Base-by-base conservation (phyloP, 2,329 filamentous ascomycete genomes). In the Grosmannia clavigera region DNA sequence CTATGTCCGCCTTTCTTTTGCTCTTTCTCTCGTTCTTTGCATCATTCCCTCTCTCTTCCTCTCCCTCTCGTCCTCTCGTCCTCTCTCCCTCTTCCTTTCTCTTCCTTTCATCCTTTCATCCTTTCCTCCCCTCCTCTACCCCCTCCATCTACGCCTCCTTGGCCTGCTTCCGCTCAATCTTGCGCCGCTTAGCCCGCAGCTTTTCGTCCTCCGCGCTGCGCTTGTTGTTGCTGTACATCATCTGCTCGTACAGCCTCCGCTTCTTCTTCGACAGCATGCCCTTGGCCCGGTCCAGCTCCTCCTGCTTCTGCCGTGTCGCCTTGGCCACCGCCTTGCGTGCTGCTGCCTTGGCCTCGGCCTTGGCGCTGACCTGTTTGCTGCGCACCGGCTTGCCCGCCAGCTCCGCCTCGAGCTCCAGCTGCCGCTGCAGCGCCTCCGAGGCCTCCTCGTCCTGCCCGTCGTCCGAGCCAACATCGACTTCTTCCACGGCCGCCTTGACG, bases 211-310 rank as follows among this genome's bases (percentile, higher is more conserved):
- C 90, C 31, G 85, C 87, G 66, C 92, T 92, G 79, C 90, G 89
- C 81, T 94, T 92, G 76, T 87, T 92, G 75, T 96, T 96, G 64
- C 85, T 91, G 75, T 95, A 95, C 70, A 91, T 81, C 90, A 99
- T 99, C 78, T 96, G 94, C 79, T 97, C 94, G 66, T 92, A 87
- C 69, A 96, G 78, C 84, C 96, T 96, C 69, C 94, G 82, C 85
- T 97, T 99, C 83, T 95, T 94, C 74, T 95, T 89, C 73, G 88
- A 89, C 79, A 97, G 86, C 94, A 99, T 99, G 77, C 95, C 94
- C 83, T 96, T 96, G 72, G 90, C 87, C 64, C 92, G 82, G 73
- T 96, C 91, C 61, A 95, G 74, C 68, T 97, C 92, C 73, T 97
- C 94, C 4, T 87, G 85, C 70, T 94, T 88, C 68, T 85, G 80